Conservation (phyloP, 495 filamentous ascomycete genomes). For the Aspergillus hancockii region DNA sequence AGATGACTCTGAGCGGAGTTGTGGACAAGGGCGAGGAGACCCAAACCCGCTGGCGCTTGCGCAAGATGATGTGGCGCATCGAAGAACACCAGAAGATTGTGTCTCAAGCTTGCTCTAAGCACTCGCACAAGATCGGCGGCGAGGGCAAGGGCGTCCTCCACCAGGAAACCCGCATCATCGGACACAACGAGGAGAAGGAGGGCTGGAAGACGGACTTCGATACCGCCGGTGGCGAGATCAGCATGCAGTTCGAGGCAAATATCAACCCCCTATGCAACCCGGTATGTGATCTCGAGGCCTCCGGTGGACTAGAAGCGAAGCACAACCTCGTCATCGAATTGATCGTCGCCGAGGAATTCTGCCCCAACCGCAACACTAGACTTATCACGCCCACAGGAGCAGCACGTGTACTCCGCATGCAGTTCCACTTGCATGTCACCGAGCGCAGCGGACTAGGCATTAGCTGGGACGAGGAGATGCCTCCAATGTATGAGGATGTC, state of each 20-base stretch:
- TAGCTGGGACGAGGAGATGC: constrained; percentile 95
- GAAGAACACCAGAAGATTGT: constrained; percentile 82
- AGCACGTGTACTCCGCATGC: constrained; percentile 89
- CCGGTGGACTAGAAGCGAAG: constrained; percentile 74
- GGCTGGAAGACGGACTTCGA: constrained; percentile 98
- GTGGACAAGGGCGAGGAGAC: constrained; percentile 62
- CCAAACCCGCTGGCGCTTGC: constrained; percentile 80
- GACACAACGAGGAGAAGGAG: constrained; percentile 68
- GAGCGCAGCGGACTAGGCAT: constrained; percentile 87
- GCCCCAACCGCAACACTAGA: constrained; percentile 64
- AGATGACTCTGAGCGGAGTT: constrained; percentile 78
- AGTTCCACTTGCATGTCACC: constrained; percentile 79
- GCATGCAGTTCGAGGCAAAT: constrained; percentile 76
- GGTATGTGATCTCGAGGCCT: constrained; percentile 76
- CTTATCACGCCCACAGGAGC: constrained; percentile 84
- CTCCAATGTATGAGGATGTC: constrained; percentile 93
- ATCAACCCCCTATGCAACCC: constrained; percentile 63
- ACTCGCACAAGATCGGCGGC: constrained; percentile 70
- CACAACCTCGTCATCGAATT: constrained; percentile 91
- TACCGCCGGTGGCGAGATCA: constrained; percentile 68
- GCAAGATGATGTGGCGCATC: constrained; percentile 89
- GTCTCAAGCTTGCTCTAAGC: constrained; percentile 78
- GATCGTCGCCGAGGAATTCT: constrained; percentile 91
- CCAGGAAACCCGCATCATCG: constrained; percentile 74
- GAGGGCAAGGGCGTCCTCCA: constrained; percentile 76